Percentiles rank a stretch among this genome's conserved stretches.
phyloP scores from a whole-genome alignment of 78 protist species.

The Protostelium mycophagum region DNA sequence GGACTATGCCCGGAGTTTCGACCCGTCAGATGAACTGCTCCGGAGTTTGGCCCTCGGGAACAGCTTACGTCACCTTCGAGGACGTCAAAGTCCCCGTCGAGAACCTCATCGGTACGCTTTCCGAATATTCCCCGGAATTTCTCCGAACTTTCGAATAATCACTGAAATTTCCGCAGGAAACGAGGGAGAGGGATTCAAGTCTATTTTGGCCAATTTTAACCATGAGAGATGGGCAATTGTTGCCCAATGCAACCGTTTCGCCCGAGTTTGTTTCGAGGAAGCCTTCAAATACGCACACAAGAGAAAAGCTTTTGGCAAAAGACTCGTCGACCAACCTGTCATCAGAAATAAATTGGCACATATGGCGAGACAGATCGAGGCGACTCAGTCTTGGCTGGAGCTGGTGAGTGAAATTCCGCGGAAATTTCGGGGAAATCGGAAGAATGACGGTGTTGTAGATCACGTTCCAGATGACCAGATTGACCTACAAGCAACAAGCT shows the following conservation, averaged over 20 bases:
- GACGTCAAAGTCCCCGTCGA: slow-evolving; percentile 13
- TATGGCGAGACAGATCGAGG: slow-evolving; percentile 44
- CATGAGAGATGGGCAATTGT: slow-evolving; percentile 1
- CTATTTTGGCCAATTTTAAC: slow-evolving; percentile 2
- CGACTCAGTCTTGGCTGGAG: slow-evolving; percentile 55
- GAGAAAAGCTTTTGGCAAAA: slow-evolving; percentile 3
- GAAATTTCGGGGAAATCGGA: not conserved
- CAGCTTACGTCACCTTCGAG: slow-evolving; percentile 7
- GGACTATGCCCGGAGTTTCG: slow-evolving; percentile 11
- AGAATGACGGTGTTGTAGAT: not conserved
- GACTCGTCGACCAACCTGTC: slow-evolving; percentile 40
- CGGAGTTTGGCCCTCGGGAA: slow-evolving; percentile 10
- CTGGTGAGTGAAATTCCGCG: not conserved
- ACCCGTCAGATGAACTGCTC: slow-evolving; percentile 5
- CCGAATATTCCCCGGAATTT: too few species aligned
- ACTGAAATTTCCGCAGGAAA: too few species aligned
- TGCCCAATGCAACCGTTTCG: not conserved
- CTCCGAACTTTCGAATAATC: too few species aligned
- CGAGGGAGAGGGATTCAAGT: not conserved
- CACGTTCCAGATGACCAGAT: not conserved
- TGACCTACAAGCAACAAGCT: not conserved
- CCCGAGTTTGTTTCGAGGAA: slow-evolving; percentile 6
- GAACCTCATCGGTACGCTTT: slow-evolving; percentile 4
- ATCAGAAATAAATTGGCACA: slow-evolving; percentile 43
- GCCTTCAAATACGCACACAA: slow-evolving; percentile 12